Conservation (phyloP, 306 rosid genomes). For the Rosa multiflora region DNA sequence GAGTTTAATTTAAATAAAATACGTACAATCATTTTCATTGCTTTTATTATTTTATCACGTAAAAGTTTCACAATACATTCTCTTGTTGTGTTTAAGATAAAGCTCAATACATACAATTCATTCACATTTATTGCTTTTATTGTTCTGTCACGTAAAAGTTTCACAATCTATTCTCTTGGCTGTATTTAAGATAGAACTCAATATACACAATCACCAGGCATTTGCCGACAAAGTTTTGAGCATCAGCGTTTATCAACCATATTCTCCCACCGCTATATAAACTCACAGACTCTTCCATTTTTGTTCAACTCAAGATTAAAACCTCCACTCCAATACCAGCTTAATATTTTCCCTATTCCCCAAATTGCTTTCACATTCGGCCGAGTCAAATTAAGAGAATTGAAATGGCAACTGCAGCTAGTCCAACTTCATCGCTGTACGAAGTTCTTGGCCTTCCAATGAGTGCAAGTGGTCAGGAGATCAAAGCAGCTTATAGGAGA, state of each 20-base stretch:
- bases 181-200: neutral
- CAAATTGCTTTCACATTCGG: neutral
- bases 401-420: conserved; percentile 38
- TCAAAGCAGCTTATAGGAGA: conserved; percentile 63
- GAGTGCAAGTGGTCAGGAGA: conserved; percentile 47
- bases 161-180: neutral
- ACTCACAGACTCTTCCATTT: neutral
- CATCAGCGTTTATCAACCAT: neutral
- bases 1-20: too few species aligned
- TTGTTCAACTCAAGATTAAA: neutral
- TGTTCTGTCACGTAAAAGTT: too few species aligned
- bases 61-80: too few species aligned
- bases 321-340: neutral
- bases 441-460: conserved; percentile 70
- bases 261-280: conserved; percentile 25
- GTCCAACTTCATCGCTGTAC: conserved; percentile 42
- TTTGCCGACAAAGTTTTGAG: neutral
- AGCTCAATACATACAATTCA: too few species aligned
- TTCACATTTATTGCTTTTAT: too few species aligned
- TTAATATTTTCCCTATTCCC: neutral
- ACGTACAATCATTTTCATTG: too few species aligned
- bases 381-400: neutral
- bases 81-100: too few species aligned
- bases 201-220: too few species aligned
- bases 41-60: too few species aligned